Evolutionary conservation across 306 rosid species (phyloP), one percentile per base, ranked within the genome.

Genomic region (Albizia julibrissin): DNA sequence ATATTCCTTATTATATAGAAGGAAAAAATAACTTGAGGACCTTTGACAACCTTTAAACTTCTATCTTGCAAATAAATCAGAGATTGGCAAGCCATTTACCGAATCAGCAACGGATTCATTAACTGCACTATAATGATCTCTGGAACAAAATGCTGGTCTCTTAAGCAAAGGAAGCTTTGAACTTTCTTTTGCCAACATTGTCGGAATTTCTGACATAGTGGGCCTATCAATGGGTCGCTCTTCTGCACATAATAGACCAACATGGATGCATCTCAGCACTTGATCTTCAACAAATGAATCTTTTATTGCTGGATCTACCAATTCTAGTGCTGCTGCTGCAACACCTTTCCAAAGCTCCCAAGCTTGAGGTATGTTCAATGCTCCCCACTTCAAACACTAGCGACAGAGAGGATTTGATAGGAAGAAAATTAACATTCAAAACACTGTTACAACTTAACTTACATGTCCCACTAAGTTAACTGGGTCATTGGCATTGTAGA

Each of bases 341-440:
- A 56, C 79, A 13, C 70, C n/a, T 80, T 52, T 80, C 87, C 82
- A 76, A 2, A 76, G 75, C 31, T 85, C 84, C 87, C 82, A 83
- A 0, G 70, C 79, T 50, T 78, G n/a, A 62, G 37, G 37, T 27
- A 5, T 4, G 37, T 24, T 62, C 16, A 34, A 21, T 34, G 27
- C 27, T 68, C 4, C 2, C 37, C 37, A 62, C 27, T 62, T 62
- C 21, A 62, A 62, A 5, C 2, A 24, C 9, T 62, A 26, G 27
- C 3, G 1, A 26, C 19, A 12, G 3, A 12, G 10, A 62, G 37
- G 37, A 12, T 27, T 26, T 62, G 7, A 24, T 14, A 27, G 5
- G 37, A 11, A 62, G 68, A 12, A 62, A 62, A 5, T 26, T 27
- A 26, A 13, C 9, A 27, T 3, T 26, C 6, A 62, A 62, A 62